Evolutionary conservation across 345 rosid genomes (phyloP).

Genomic region (Triadica sebifera): DNA sequence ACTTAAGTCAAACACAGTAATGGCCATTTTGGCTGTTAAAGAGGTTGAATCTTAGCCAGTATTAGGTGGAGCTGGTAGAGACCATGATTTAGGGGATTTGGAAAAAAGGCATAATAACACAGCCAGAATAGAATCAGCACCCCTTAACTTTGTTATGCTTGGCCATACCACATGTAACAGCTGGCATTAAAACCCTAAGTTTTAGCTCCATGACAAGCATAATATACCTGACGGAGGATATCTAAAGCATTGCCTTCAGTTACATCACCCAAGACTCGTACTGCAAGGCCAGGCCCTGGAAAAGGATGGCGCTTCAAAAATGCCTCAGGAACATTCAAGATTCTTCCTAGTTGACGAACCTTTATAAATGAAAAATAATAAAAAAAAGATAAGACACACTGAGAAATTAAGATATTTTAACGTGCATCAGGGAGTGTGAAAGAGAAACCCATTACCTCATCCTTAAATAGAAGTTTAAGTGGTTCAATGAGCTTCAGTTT

Average conservation of each 20-base stretch:
- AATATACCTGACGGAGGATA: conserved; percentile 72
- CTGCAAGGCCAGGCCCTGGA: conserved; percentile 99
- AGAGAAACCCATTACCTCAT: conserved; percentile 57
- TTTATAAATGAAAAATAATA: conserved; percentile 25
- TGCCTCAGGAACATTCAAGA: conserved; percentile 76
- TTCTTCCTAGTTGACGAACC: conserved; percentile 90
- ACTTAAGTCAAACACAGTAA: background rate
- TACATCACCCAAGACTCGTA: conserved; percentile 88
- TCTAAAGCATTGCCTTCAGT: conserved; percentile 90
- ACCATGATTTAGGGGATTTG: background rate
- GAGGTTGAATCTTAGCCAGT: background rate
- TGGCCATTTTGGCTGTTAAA: background rate
- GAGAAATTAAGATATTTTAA: conserved; percentile 1
- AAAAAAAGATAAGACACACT: background rate
- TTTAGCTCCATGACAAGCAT: conserved; percentile 10
- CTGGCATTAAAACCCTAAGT: background rate
- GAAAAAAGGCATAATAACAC: background rate
- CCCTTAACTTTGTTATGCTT: background rate
- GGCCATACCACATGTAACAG: background rate
- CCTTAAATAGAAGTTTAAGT: conserved; percentile 89
- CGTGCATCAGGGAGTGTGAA: background rate
- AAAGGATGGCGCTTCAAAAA: conserved; percentile 95
- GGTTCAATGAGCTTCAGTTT: conserved; percentile 95
- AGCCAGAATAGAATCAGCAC: background rate
- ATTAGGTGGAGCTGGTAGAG: background rate